These are phyloP conservation scores for Platanthera guangdongensis DNA, from an alignment of 106 monocot species.

Conservation along the genomic window DNA sequence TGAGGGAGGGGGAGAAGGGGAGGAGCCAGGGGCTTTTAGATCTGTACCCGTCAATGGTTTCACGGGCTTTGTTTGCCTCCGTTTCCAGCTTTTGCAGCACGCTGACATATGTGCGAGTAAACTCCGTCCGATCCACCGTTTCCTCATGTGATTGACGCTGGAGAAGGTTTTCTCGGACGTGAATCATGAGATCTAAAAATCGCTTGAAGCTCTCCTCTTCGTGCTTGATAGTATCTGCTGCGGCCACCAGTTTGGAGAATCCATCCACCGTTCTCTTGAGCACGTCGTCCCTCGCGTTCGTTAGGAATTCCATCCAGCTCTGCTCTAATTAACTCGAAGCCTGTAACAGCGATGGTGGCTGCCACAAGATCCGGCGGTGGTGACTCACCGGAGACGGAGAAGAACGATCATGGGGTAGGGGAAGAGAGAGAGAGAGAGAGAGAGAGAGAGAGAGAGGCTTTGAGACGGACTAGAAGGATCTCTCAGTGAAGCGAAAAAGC, in stretches of 20 bases:
- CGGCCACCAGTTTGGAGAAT: not conserved
- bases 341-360: too few species aligned
- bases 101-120: not conserved
- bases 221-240: not conserved
- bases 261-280: not conserved
- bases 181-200: not conserved
- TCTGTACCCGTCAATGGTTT: not conserved
- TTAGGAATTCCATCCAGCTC: not conserved
- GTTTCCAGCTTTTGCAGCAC: constrained; percentile 4
- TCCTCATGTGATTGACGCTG: not conserved
- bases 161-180: not conserved
- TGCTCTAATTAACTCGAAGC: too few species aligned
- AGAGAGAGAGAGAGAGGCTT: too few species aligned
- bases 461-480: too few species aligned
- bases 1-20: not conserved
- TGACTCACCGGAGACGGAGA: too few species aligned
- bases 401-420: too few species aligned
- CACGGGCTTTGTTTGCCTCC: not conserved
- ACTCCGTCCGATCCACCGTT: not conserved
- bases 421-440: too few species aligned
- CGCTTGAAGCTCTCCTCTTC: not conserved
- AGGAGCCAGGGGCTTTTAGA: not conserved
- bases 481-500: too few species aligned
- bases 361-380: too few species aligned
- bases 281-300: not conserved